Conservation (phyloP, 768 basidiomycete species). For the Russula lepida region DNA sequence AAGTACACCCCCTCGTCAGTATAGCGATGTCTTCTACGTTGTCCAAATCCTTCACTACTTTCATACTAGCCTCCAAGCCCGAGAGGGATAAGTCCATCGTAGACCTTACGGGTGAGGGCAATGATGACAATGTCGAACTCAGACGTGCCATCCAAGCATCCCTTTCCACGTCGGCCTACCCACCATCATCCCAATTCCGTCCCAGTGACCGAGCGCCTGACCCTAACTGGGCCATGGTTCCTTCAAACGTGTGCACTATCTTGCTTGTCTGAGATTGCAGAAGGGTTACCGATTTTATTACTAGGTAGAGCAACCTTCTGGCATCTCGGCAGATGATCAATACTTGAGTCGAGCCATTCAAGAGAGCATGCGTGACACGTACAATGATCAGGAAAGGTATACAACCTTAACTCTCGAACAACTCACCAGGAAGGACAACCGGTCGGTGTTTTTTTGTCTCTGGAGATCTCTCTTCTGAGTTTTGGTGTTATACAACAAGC, state of each 20-base stretch:
- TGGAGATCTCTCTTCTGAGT: background rate
- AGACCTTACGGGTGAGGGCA: slow-evolving; percentile 53
- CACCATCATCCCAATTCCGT: slow-evolving; percentile 36
- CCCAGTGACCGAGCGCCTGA: slow-evolving; percentile 55
- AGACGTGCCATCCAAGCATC: slow-evolving; percentile 47
- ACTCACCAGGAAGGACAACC: slow-evolving; percentile 45
- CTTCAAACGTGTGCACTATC: slow-evolving; percentile 45
- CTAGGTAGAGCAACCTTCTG: slow-evolving; percentile 22
- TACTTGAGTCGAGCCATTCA: slow-evolving; percentile 62
- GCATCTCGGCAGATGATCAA: slow-evolving; percentile 48
- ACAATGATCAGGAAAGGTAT: slow-evolving; percentile 40
- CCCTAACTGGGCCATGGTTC: slow-evolving; percentile 62
- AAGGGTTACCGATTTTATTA: background rate
- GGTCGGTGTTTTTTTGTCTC: slow-evolving; percentile 33
- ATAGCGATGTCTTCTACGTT: background rate
- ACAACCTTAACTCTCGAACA: slow-evolving; percentile 47
- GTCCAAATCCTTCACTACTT: background rate
- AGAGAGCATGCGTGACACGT: slow-evolving; percentile 47
- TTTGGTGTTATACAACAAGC: slow-evolving; percentile 29
- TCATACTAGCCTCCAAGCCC: slow-evolving; percentile 26
- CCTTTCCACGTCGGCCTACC: slow-evolving; percentile 28
- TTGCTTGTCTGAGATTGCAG: background rate
- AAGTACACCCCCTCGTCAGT: slow-evolving; percentile 26
- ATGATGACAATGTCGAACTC: slow-evolving; percentile 44
- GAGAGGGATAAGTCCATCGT: slow-evolving; percentile 31